Evolutionary conservation across 1,284 basidiomycete species (phyloP).

Genomic region (Ganoderma sinense): DNA sequence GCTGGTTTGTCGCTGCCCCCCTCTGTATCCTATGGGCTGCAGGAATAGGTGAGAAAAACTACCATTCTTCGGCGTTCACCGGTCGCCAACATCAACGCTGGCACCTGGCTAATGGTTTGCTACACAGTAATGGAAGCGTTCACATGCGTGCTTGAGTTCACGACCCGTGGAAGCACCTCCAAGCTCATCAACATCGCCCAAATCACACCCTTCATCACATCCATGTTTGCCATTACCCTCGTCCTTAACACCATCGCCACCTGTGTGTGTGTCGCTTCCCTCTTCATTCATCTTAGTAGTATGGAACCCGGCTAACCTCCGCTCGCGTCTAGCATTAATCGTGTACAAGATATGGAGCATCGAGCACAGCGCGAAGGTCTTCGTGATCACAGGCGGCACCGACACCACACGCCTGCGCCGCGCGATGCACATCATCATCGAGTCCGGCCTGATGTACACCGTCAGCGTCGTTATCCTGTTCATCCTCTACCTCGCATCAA

Average conservation of each 20-base stretch:
- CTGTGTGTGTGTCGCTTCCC: not conserved
- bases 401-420: not conserved
- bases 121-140: not conserved
- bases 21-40: not conserved
- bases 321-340: slow-evolving; percentile 39
- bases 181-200: not conserved
- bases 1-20: slow-evolving; percentile 17
- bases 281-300: slow-evolving; percentile 17
- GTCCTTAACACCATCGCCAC: not conserved
- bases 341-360: slow-evolving; percentile 45
- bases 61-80: not conserved
- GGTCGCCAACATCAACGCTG: too few relatives aligned
- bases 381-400: not conserved
- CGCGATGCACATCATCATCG: slow-evolving; percentile 13
- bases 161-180: not conserved
- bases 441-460: slow-evolving; percentile 18
- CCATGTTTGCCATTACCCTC: not conserved
- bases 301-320: slow-evolving; percentile 38
- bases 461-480: slow-evolving; percentile 5
- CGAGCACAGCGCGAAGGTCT: not conserved
- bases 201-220: not conserved
- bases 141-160: not conserved
- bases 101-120: not conserved
- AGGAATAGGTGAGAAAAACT: not conserved
- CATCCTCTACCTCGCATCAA: not conserved